A percentile compares a stretch with the other conserved stretches of the same genome.
Conservation (phyloP, 2,329 filamentous ascomycete genomes). For the Diaporthe sp. region DNA sequence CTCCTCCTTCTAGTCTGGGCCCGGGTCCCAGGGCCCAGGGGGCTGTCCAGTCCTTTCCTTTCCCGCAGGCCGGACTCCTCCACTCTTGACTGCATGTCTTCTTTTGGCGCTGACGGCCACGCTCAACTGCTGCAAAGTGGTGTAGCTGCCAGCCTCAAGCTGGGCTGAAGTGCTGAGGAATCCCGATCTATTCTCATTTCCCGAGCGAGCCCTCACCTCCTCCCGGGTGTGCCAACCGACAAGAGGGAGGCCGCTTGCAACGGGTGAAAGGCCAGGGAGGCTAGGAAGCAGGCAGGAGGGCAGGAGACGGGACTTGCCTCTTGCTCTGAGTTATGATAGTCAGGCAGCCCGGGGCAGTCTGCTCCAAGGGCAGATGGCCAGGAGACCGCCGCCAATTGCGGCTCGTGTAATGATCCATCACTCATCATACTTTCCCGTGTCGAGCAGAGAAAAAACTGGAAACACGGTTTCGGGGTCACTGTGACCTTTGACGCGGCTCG, state of each 20-base stretch:
- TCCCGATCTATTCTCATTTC: conserved; percentile 5
- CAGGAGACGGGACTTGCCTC: background rate
- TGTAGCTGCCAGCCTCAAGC: background rate
- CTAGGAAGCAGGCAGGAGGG: background rate
- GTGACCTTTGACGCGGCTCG: conserved; percentile 30
- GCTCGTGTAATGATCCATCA: conserved; percentile 26
- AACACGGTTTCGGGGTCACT: conserved; percentile 29
- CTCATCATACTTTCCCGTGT: conserved; percentile 29
- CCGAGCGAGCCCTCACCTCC: background rate
- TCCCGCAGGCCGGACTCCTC: conserved; percentile 35
- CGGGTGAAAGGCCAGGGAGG: background rate
- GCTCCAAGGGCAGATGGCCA: background rate
- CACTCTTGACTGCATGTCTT: conserved; percentile 40
- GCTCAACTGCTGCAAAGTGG: background rate
- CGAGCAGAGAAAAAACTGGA: conserved; percentile 1
- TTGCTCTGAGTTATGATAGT: background rate
- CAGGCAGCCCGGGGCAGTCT: conserved; percentile 1
- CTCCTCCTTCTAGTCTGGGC: conserved; percentile 19
- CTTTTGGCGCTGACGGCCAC: conserved; percentile 18
- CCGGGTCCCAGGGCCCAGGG: conserved; percentile 12
- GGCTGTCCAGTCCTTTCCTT: conserved; percentile 22
- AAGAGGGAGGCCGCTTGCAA: background rate
- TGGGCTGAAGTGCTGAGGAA: background rate
- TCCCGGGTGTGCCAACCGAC: background rate
- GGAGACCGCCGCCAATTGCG: conserved; percentile 24